Conservation (phyloP, 371 early-diverging fungal genomes). For the Sporodiniella umbellata region DNA sequence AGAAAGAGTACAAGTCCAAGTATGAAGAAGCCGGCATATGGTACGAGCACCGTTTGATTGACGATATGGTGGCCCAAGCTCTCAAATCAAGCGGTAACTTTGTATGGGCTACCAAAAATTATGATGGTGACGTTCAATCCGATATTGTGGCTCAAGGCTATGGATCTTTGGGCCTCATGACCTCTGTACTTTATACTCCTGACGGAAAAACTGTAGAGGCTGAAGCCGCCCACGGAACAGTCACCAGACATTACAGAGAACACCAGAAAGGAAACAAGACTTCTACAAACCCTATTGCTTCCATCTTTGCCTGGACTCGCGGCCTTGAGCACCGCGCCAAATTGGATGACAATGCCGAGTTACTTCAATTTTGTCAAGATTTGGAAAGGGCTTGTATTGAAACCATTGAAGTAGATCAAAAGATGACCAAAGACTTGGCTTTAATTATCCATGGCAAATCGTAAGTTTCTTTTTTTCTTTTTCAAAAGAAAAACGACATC, state of each 20-base stretch:
- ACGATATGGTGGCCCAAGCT: conserved; percentile 98
- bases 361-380: conserved; percentile 73
- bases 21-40: conserved; percentile 80
- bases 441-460: conserved; percentile 87
- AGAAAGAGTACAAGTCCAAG: conserved; percentile 67
- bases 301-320: conserved; percentile 97
- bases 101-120: conserved; percentile 96
- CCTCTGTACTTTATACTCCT: conserved; percentile 91
- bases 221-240: conserved; percentile 97
- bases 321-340: conserved; percentile 95
- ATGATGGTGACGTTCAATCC: conserved; percentile 93
- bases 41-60: conserved; percentile 97
- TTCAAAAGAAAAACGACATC: not conserved
- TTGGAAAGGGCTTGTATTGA: conserved; percentile 90
- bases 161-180: conserved; percentile 93
- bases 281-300: conserved; percentile 96
- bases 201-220: conserved; percentile 94
- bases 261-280: conserved; percentile 91
- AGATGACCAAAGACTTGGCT: conserved; percentile 98
- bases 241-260: conserved; percentile 96
- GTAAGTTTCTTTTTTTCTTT: conserved; percentile 34
- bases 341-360: conserved; percentile 78
- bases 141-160: conserved; percentile 95
- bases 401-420: conserved; percentile 76
- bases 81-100: conserved; percentile 94